phyloP scores from a whole-genome alignment of 192 early-diverging fungal species.

The Glomus cerebriforme region DNA sequence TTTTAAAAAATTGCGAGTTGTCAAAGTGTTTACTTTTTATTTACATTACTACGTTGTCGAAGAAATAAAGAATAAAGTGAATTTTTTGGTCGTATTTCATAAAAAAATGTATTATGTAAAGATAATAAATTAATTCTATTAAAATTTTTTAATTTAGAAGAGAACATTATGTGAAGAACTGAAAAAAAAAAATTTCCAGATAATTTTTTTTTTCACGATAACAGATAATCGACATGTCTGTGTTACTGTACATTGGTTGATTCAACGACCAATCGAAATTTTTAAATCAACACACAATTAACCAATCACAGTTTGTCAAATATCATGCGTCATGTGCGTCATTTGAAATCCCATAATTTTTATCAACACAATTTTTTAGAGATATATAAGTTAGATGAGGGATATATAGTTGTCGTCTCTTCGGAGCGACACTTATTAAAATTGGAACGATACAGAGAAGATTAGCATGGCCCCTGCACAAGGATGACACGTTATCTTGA shows the following conservation, averaged over 20 bases:
- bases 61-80: neutral
- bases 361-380: neutral
- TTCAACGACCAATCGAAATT: neutral
- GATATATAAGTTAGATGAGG: neutral
- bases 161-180: neutral
- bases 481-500: conserved; percentile 31
- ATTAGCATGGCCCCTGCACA: conserved; percentile 29
- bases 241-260: no score
- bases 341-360: conserved; percentile 7
- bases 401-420: neutral
- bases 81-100: neutral
- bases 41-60: neutral
- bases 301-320: neutral
- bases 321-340: neutral
- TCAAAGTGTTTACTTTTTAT: neutral
- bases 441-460: conserved; percentile 29
- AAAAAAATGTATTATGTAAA: neutral
- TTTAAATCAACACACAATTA: no score
- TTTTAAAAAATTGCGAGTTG: neutral
- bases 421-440: conserved; percentile 31
- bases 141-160: neutral
- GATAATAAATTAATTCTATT: neutral
- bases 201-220: no score
- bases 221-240: no score
- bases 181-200: neutral